Conservation (phyloP, 805 yeast genomes). For the Kluyveromyces lactis region DNA sequence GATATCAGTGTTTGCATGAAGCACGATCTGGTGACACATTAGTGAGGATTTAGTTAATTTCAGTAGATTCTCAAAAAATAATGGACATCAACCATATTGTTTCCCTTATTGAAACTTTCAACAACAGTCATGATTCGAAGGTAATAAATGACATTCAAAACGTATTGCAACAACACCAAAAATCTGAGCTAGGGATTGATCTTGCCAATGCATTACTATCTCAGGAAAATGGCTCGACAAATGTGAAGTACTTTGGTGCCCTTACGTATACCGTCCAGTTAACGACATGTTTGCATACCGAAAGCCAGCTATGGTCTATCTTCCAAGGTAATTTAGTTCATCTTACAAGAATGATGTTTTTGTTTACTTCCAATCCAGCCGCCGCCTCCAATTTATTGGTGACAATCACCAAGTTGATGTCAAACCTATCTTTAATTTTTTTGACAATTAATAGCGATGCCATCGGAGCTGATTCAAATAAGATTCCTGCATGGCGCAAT, state of each 20-base stretch:
- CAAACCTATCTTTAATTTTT: conserved; percentile 27
- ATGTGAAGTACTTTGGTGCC: conserved; percentile 30
- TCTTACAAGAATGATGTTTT: conserved; percentile 12
- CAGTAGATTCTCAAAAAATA: too few species aligned
- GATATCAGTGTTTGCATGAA: too few species aligned
- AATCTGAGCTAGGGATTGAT: conserved; percentile 21
- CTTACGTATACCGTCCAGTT: conserved; percentile 28
- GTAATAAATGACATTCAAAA: conserved; percentile 26
- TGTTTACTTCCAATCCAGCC: conserved; percentile 13
- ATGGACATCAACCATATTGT: conserved; percentile 3
- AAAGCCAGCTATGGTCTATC: conserved; percentile 15
- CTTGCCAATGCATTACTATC: conserved; percentile 23
- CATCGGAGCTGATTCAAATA: conserved; percentile 5
- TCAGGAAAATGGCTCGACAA: conserved; percentile 14
- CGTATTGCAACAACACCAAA: conserved; percentile 23
- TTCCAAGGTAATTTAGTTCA: conserved; percentile 22
- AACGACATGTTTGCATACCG: conserved; percentile 13
- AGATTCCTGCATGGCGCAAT: conserved; percentile 23
- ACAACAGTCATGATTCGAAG: conserved; percentile 20
- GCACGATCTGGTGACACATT: too few species aligned
- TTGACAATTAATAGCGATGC: conserved; percentile 18
- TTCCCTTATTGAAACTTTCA: conserved; percentile 21
- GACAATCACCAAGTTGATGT: conserved; percentile 28
- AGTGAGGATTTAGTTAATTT: too few species aligned
- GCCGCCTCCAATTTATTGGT: conserved; percentile 10